Evolutionary conservation across 805 yeast species (phyloP), one percentile per base, ranked within the genome.

Genomic region (Peterozyma xylosa): DNA sequence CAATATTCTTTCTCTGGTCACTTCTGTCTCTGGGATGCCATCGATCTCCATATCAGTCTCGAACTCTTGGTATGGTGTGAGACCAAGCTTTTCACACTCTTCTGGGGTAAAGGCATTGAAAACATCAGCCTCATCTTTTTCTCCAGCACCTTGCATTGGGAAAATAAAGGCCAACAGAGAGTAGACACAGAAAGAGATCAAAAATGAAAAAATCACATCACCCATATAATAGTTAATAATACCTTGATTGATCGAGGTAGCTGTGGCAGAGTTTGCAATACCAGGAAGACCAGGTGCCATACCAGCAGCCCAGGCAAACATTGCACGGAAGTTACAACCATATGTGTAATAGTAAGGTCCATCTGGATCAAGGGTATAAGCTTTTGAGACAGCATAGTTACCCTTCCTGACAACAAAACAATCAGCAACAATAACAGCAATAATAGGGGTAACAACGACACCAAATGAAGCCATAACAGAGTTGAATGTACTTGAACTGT

Each of bases 211-310:
- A 9, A 62, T 46, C 30, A 59, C 58, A 21, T 57, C 53, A 46
- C 62, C 62, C 40, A 60, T 52, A 50, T 54, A 63, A 29, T 54
- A 56, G 43, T 61, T 52, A 16, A 50, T 35, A 38, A 60, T 56
- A 2, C 55, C 53, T 0, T 51, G 44, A 37, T 50, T 49, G 33
- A 62, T 42, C 1, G 32, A 16, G 27, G 62, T 51, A 15, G 37
- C 46, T 1, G 62, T 42, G 39, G 57, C 57, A 3, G 66, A 63
- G 21, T 53, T 55, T 15, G 58, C 46, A 9, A 63, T 62, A 7
- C 72, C 71, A 1, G 72, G 71, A 9, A 67, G 48, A 15, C 66
- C 66, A 3, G 70, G 70, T n/a, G 57, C 57, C 32, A 61, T 55
- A 14, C 74, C 69, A 17, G 58, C 47, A 30, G 54, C 9, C 49